Evolutionary conservation across 257 asterid species (phyloP), one percentile per base, ranked within the genome.

Genomic region (Nicotiana attenuata): DNA sequence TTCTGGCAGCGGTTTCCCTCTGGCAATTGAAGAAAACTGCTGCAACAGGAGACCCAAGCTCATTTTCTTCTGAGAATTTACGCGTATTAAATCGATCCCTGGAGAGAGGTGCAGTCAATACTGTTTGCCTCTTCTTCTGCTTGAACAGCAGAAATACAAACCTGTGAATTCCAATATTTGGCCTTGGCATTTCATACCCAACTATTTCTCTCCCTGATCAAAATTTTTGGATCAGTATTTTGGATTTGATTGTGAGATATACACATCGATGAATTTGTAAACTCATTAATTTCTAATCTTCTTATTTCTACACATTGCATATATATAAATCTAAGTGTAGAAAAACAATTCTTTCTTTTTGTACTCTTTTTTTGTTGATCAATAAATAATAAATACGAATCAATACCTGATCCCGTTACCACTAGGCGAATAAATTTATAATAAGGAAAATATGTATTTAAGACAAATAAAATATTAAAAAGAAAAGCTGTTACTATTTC

Each of bases 11-110:
- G 0, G 97, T 93, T 88, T 94, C 97, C 65, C 98, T 92, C 87
- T 94, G 97, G 92, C 96, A 93, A 41, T 92, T 94, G 96, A 91
- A 94, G 96, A 84, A 94, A 17, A 93, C 90, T n/a, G 97, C 97
- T 16, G 95, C 86, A 7, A 94, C 97, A 0, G 97, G 97, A 73
- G 86, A 88, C 4, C 91, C 96, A 31, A 94, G 83, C 0, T 89
- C 96, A 22, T 94, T 86, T 11, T 92, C 93, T 10, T 88, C 85
- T 0, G 97, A 92, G 53, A 92, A 94, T 3, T 85, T 85, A 57
- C 98, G 80, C 2, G 94, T 93, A 52, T 71, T 88, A 89, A 94
- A 94, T 29, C 89, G 31, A 80, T 94, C 98, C 78, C 92, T 85
- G 5, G 88, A 82, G 14, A 77, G 57, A 3, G 89, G 89, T 41